Conservation (phyloP, 352 stramenopile species). For the Saprolegnia diclina region DNA sequence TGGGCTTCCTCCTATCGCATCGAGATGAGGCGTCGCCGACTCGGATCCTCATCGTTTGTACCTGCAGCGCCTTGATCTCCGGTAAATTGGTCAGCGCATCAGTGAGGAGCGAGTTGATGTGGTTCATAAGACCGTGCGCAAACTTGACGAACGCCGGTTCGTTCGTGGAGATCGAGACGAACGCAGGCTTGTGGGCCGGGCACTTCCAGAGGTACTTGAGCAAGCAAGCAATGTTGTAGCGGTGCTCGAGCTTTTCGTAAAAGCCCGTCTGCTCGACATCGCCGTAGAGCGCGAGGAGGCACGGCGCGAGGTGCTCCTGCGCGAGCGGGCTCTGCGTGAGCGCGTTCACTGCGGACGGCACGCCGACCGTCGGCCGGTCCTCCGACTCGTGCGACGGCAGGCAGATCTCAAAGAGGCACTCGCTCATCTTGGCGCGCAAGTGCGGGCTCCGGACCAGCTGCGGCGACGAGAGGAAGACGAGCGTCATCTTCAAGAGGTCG, state of each 20-base stretch:
- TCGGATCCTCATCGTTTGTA: too few relatives aligned
- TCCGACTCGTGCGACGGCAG: slow-evolving; percentile 85
- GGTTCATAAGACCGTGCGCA: slow-evolving; percentile 98
- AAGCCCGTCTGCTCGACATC: slow-evolving; percentile 98
- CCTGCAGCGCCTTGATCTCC: slow-evolving; percentile 91
- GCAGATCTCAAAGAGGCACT: slow-evolving; percentile 95
- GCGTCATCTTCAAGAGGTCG: slow-evolving; percentile 86
- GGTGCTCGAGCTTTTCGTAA: slow-evolving; percentile 97
- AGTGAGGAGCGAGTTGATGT: slow-evolving; percentile 96
- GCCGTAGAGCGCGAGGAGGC: slow-evolving; percentile 95
- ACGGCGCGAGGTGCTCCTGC: slow-evolving; percentile 89
- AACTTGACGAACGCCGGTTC: slow-evolving; percentile 96
- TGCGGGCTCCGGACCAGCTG: slow-evolving; percentile 86
- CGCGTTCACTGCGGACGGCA: slow-evolving; percentile 36
- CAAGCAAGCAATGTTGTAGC: slow-evolving; percentile 94
- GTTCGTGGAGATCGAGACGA: slow-evolving; percentile 90
- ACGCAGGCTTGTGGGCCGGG: slow-evolving; percentile 91
- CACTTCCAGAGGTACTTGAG: slow-evolving; percentile 97
- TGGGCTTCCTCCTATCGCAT: slow-evolving; percentile 48
- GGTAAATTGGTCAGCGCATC: slow-evolving; percentile 94
- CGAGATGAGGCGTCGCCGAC: slow-evolving; percentile 20
- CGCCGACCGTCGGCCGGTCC: slow-evolving; percentile 56
- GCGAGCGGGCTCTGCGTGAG: slow-evolving; percentile 60
- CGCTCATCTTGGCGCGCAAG: slow-evolving; percentile 93
- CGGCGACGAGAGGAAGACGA: slow-evolving; percentile 88